Evolutionary conservation across 805 yeast species (phyloP).

Genomic region (Suhomyces vadensis): DNA sequence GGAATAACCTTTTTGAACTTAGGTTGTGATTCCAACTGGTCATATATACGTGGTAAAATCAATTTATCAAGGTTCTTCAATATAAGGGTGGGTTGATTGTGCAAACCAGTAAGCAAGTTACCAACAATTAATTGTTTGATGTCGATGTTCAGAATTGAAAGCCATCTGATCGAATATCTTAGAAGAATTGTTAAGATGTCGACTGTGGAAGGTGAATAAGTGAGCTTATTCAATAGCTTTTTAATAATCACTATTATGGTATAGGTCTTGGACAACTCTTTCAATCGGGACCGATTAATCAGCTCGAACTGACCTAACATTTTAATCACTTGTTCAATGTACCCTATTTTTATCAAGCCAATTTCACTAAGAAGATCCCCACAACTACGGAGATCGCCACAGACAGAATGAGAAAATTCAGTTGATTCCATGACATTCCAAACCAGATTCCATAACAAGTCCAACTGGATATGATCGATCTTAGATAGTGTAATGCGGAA

Average conservation of each 20-base stretch:
- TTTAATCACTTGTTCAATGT: slow-evolving; percentile 18
- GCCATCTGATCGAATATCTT: slow-evolving; percentile 20
- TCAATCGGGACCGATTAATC: background rate
- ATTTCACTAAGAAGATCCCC: slow-evolving; percentile 40
- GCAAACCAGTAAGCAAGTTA: slow-evolving; percentile 59
- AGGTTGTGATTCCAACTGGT: slow-evolving; percentile 55
- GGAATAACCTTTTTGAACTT: slow-evolving; percentile 64
- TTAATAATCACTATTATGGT: slow-evolving; percentile 37
- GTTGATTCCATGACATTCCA: slow-evolving; percentile 19
- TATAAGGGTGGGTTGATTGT: slow-evolving; percentile 52
- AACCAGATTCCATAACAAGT: slow-evolving; percentile 27
- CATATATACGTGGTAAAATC: slow-evolving; percentile 52
- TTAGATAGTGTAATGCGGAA: slow-evolving; percentile 20
- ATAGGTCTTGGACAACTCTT: slow-evolving; percentile 21
- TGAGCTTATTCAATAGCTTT: slow-evolving; percentile 24
- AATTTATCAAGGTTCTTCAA: slow-evolving; percentile 42
- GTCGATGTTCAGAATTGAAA: slow-evolving; percentile 41
- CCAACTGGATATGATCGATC: slow-evolving; percentile 17
- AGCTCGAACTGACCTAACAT: slow-evolving; percentile 5
- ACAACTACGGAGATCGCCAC: slow-evolving; percentile 31
- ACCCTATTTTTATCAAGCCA: slow-evolving; percentile 12
- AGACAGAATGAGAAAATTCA: slow-evolving; percentile 18
- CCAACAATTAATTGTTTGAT: slow-evolving; percentile 61
- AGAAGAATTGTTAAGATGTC: slow-evolving; percentile 17
- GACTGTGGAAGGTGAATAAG: slow-evolving; percentile 12